Evolutionary conservation across 1,284 basidiomycete genomes (phyloP).

Genomic region (Naganishia sp.): DNA sequence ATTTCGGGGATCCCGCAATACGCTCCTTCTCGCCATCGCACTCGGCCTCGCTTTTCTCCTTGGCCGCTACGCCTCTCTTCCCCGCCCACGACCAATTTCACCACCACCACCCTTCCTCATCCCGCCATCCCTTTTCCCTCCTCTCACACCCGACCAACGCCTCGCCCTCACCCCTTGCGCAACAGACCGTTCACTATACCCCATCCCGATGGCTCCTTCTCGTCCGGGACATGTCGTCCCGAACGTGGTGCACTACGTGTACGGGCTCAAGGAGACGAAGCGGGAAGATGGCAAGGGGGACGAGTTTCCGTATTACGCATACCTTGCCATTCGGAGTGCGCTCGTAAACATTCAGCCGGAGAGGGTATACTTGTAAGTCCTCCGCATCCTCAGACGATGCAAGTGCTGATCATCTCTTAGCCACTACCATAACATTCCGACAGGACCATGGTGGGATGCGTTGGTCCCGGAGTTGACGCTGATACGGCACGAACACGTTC

Average conservation of each 20-base stretch:
- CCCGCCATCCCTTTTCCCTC: slow-evolving; percentile 36
- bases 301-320: slow-evolving; percentile 55
- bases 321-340: slow-evolving; percentile 55
- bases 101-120: slow-evolving; percentile 42
- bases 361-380: slow-evolving; percentile 51
- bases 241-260: slow-evolving; percentile 53
- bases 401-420: slow-evolving; percentile 33
- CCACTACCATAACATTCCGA: slow-evolving; percentile 52
- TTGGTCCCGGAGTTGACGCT: slow-evolving; percentile 49
- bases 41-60: slow-evolving; percentile 19
- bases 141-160: slow-evolving; percentile 27
- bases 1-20: not conserved
- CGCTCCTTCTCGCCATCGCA: slow-evolving; percentile 3
- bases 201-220: slow-evolving; percentile 43
- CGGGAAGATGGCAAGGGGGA: slow-evolving; percentile 36
- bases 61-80: slow-evolving; percentile 1
- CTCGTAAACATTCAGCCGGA: slow-evolving; percentile 53
- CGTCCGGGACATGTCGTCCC: slow-evolving; percentile 47
- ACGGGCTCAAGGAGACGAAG: slow-evolving; percentile 45
- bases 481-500: slow-evolving; percentile 43
- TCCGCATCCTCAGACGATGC: not conserved
- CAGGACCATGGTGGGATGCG: slow-evolving; percentile 53
- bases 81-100: not conserved
- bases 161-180: slow-evolving; percentile 40
- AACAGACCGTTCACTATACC: slow-evolving; percentile 37